Percentiles rank a stretch among this genome's conserved stretches.
Evolutionary conservation across 257 asterid species (phyloP).

Genomic region (Fraxinus pennsylvanica): DNA sequence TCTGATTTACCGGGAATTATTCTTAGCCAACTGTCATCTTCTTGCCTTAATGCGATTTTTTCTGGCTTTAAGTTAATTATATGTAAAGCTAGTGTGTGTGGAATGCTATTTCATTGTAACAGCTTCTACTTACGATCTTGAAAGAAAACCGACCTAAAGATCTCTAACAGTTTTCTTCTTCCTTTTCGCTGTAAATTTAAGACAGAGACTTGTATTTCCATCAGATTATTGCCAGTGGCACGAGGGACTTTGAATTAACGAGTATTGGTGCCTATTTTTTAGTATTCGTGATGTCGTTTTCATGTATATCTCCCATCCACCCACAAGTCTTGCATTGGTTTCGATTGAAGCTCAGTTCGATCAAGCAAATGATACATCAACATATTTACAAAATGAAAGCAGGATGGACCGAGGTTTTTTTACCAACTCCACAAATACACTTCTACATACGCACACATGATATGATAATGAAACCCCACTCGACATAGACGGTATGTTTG

Average conservation of each 20-base stretch:
- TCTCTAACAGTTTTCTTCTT: no score
- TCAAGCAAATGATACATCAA: conserved; percentile 1
- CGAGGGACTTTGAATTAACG: no score
- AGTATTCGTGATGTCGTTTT: neutral
- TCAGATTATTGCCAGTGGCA: neutral
- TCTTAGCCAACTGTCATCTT: no score
- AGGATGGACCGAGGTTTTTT: neutral
- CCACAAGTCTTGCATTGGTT: neutral
- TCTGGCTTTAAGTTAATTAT: neutral
- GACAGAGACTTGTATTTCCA: no score
- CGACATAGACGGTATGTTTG: neutral
- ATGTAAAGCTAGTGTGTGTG: no score
- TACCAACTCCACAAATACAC: conserved; percentile 28
- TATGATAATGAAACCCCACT: neutral
- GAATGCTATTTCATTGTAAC: no score
- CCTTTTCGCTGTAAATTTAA: no score
- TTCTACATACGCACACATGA: conserved; percentile 34
- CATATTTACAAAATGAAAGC: neutral
- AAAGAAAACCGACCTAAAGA: no score
- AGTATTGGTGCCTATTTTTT: neutral
- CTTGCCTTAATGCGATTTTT: no score
- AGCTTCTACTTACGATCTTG: neutral
- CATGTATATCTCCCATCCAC: neutral
- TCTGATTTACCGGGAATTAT: no score
- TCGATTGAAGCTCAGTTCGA: conserved; percentile 5